Evolutionary conservation across 2,329 filamentous ascomycete species (phyloP).

Genomic region (Talaromyces sp.): DNA sequence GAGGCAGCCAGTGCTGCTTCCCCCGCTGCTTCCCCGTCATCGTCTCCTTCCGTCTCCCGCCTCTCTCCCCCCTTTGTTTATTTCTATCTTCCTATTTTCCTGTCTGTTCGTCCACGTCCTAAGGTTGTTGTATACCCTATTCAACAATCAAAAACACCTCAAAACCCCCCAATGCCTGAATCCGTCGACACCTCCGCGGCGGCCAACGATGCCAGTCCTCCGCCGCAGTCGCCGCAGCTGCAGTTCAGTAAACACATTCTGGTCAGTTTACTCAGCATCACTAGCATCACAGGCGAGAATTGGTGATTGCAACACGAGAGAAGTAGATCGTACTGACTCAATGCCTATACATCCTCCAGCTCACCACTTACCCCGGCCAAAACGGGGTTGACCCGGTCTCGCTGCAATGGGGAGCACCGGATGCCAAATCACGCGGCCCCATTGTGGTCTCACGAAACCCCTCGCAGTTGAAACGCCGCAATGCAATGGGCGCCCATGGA

Average conservation of each 20-base stretch:
- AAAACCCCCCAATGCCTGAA: constrained; percentile 5
- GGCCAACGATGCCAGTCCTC: not conserved
- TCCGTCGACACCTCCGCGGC: constrained; percentile 1
- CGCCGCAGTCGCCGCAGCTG: constrained; percentile 8
- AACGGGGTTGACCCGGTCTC: constrained; percentile 87
- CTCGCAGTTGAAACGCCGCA: constrained; percentile 28
- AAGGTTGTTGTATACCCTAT: not conserved
- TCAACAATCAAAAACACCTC: not conserved
- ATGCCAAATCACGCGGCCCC: constrained; percentile 72
- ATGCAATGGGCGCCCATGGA: constrained; percentile 66
- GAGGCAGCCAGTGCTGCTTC: not conserved
- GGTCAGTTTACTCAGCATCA: not conserved
- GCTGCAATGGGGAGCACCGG: constrained; percentile 79
- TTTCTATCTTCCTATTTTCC: not conserved
- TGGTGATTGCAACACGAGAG: not conserved
- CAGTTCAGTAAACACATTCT: constrained; percentile 13
- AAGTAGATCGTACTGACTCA: constrained; percentile 11
- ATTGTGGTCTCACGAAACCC: constrained; percentile 64
- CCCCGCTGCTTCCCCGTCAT: not conserved
- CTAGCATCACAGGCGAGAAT: not conserved
- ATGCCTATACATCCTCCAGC: constrained; percentile 15
- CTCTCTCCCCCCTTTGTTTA: not conserved
- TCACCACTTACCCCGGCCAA: constrained; percentile 87
- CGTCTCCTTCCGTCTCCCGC: not conserved
- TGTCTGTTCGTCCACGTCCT: not conserved